Base-by-base conservation (phyloP, 1,284 basidiomycete genomes). In the Stygiomarasmius scandens region DNA sequence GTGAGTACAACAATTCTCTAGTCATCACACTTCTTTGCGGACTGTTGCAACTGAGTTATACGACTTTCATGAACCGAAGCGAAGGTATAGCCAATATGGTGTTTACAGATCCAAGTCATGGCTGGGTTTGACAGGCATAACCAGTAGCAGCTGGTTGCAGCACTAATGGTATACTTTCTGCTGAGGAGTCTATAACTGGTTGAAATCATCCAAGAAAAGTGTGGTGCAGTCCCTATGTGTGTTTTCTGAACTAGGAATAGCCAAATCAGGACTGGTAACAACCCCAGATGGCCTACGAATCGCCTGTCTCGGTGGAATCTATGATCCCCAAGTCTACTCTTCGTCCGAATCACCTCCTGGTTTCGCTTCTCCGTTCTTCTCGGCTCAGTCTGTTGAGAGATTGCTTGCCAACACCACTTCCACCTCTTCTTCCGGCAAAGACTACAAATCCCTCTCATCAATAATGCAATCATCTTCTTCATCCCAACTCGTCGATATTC, bases 281-380 rank as follows among this genome's bases (percentile, higher is more conserved):
- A 95, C 94, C 1, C 84, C 90, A 1, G 86, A 92, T 62, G 93
- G 93, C 3, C 77, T 97, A 41, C 87, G 91, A 58, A 90, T 97
- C 66, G 94, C 89, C 6, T 94, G 90, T 67, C 78, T 95, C 12
- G 93, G 92, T 29, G 95, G 95, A 2, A 74, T 77, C 27, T 93
- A 89, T 66, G 87, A 93, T 49, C 71, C 81, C 24, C 81, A 78
- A 12, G 73, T 87, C 20, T 93, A 85, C 61, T 67, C 69, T 16
- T 77, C 81, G 43, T 74, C 79, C 5, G 85, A 87, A 61, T 74
- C 82, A 2, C 80, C 83, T 20, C 85, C 87, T 49, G 90, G 86
- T 10, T 88, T 90, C 65, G 69, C 85, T 8, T 89, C 86, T 2
- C 85, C 90, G 1, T 88, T 85, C 68, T 89, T 92, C 67, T 86